Conservation (phyloP, 805 yeast genomes). For the Helenozyma baotianmanensis region DNA sequence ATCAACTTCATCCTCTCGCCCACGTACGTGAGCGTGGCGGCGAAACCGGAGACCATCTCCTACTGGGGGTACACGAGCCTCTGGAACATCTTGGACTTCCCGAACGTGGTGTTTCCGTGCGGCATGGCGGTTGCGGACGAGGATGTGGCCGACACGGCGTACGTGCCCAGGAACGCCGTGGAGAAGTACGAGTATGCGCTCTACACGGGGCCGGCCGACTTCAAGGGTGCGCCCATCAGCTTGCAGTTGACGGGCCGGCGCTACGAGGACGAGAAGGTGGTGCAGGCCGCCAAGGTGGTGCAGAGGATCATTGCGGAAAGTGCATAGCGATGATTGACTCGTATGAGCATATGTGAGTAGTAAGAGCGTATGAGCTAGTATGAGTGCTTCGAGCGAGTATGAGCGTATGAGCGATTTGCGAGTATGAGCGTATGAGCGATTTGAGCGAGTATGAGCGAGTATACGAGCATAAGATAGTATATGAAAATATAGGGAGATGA, state of each 20-base stretch:
- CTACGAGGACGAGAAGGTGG: constrained; percentile 15
- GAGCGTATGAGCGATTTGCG: no score
- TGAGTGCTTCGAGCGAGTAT: no score
- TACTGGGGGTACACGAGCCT: constrained; percentile 19
- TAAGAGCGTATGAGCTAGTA: no score
- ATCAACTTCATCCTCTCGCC: constrained; percentile 16
- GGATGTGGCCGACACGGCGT: constrained; percentile 11
- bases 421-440: no score
- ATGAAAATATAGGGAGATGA: no score
- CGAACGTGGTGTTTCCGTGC: constrained; percentile 18
- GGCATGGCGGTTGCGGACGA: constrained; percentile 13
- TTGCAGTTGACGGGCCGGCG: constrained; percentile 19
- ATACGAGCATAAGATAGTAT: no score
- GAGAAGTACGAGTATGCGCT: constrained; percentile 18
- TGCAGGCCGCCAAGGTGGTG: constrained; percentile 16
- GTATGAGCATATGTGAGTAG: no score
- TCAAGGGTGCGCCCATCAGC: constrained; percentile 13
- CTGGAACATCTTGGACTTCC: constrained; percentile 18
- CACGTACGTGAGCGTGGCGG: constrained; percentile 15
- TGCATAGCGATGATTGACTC: no score
- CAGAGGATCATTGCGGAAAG: constrained; percentile 10
- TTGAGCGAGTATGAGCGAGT: no score
- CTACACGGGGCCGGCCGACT: constrained; percentile 16
- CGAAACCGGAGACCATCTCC: constrained; percentile 13
- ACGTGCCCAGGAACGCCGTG: constrained; percentile 12